Conservation (phyloP, 75 land plant species). For the Picea sitchensis region DNA sequence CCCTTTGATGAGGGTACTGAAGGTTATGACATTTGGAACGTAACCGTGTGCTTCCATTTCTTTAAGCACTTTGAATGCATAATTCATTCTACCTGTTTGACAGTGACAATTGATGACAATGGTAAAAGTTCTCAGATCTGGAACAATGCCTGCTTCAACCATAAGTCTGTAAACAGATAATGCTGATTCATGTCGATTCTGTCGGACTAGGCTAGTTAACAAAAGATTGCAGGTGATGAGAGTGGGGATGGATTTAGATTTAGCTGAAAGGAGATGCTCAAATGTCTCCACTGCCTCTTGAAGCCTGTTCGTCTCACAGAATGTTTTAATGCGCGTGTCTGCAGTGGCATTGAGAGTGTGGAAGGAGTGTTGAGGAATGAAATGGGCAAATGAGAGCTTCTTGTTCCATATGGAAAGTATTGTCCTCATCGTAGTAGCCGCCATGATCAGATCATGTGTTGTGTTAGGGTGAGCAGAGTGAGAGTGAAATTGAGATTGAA, state of each 20-base stretch:
- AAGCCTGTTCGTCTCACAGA: background rate
- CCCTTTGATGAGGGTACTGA: slow-evolving; percentile 8
- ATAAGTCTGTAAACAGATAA: background rate
- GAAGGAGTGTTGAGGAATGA: no score
- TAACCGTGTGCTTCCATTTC: background rate
- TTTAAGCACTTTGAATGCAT: background rate
- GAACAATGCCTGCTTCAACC: background rate
- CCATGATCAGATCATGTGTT: no score
- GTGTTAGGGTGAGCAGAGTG: no score
- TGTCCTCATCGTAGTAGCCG: no score
- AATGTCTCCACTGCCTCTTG: background rate
- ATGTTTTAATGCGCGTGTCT: background rate
- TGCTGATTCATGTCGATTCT: background rate
- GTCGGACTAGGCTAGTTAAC: background rate
- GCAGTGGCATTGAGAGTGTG: no score
- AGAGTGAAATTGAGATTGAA: no score
- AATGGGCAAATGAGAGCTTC: no score
- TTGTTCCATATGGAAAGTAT: no score
- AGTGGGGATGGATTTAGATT: background rate
- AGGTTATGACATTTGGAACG: background rate
- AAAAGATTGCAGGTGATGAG: background rate
- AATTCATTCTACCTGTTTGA: background rate
- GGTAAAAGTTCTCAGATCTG: background rate
- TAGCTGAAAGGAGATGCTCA: background rate
- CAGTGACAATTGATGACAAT: slow-evolving; percentile 6